Conservation (phyloP, 129 eudicot genomes). For the Calendula officinalis region DNA sequence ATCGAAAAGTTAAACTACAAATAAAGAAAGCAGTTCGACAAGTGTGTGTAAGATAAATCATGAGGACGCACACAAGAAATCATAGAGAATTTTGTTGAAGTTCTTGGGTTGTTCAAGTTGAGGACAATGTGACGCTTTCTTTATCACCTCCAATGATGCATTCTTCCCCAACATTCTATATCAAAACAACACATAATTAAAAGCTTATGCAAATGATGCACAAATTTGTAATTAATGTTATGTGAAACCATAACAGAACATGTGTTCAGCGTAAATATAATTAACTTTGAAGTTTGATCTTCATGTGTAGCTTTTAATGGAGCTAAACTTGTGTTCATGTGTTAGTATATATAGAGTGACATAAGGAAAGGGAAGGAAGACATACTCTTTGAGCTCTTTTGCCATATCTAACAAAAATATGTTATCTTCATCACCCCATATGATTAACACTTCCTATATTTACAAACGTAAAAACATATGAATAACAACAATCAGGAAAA, state of each 20-base stretch:
- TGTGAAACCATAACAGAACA: too few species aligned
- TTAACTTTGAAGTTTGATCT: background rate
- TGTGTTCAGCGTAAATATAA: too few species aligned
- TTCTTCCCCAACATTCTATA: slow-evolving; percentile 54
- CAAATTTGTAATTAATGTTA: background rate
- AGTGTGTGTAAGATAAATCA: background rate
- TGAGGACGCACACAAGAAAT: slow-evolving; percentile 38
- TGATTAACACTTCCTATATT: slow-evolving; percentile 59
- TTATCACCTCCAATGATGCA: slow-evolving; percentile 58
- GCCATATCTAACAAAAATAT: slow-evolving; percentile 68
- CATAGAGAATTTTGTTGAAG: slow-evolving; percentile 53
- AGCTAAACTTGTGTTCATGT: too few species aligned
- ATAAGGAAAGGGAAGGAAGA: background rate
- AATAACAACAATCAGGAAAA: background rate
- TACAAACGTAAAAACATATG: background rate
- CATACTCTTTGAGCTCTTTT: slow-evolving; percentile 59
- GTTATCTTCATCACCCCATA: slow-evolving; percentile 79
- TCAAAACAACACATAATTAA: slow-evolving; percentile 9
- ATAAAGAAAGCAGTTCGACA: background rate
- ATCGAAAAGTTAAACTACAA: background rate
- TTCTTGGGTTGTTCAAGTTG: slow-evolving; percentile 50
- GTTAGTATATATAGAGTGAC: background rate
- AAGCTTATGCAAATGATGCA: background rate
- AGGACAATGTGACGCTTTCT: slow-evolving; percentile 55
- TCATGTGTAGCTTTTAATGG: too few species aligned